Conservation (phyloP, 257 asterid species). For the Solanum paucissectum region DNA sequence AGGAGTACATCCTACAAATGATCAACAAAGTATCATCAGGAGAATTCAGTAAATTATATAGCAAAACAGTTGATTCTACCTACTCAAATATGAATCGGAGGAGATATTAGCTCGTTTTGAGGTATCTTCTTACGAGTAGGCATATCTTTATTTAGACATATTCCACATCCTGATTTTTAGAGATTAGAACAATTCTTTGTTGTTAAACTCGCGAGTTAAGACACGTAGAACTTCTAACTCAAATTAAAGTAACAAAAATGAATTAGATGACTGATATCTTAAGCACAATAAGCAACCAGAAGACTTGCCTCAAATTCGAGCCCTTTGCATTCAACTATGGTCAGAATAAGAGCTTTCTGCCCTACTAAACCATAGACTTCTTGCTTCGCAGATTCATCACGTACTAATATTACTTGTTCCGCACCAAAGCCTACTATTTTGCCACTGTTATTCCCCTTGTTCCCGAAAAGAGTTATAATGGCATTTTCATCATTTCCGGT, state of each 20-base stretch:
- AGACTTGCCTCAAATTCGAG: constrained; percentile 52
- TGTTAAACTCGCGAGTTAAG: no score
- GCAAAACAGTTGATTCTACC: neutral
- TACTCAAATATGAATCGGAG: neutral
- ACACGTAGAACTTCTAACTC: neutral
- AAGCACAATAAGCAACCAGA: neutral
- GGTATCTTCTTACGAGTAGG: neutral
- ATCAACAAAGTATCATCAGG: neutral
- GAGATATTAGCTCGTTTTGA: neutral
- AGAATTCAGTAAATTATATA: neutral
- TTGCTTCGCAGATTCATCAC: constrained; percentile 34
- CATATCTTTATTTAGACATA: neutral
- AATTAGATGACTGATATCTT: neutral
- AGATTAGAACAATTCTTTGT: no score
- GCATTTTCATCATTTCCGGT: constrained; percentile 36
- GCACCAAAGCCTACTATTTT: constrained; percentile 59
- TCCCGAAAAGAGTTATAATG: constrained; percentile 37
- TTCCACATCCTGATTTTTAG: no score
- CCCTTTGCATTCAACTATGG: constrained; percentile 65
- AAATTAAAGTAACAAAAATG: neutral
- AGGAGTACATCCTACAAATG: constrained; percentile 48
- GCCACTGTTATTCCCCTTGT: constrained; percentile 15
- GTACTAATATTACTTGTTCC: constrained; percentile 53
- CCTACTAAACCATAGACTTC: constrained; percentile 33
- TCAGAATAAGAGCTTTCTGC: constrained; percentile 42